These are phyloP conservation scores for Chalaropsis ovoidea DNA, from an alignment of 2,329 filamentous ascomycete species.

Conservation along the genomic window DNA sequence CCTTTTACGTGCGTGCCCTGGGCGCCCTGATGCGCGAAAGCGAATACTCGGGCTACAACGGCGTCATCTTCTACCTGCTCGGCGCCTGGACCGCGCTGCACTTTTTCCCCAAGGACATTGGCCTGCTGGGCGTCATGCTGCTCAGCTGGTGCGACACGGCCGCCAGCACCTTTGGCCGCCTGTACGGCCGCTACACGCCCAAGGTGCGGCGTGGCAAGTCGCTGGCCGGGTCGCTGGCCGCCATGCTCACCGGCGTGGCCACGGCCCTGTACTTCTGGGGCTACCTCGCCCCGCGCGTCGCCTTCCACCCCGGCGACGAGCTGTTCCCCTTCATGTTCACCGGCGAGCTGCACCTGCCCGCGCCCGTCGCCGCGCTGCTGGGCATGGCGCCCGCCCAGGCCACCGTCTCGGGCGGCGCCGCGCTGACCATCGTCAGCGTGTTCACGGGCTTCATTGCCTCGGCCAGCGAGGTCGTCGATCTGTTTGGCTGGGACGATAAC, in stretches of 20 bases:
- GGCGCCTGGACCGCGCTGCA: slow-evolving; percentile 78
- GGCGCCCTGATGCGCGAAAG: slow-evolving; percentile 95
- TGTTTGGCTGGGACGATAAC: slow-evolving; percentile 96
- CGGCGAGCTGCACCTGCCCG: slow-evolving; percentile 62
- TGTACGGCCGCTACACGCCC: slow-evolving; percentile 83
- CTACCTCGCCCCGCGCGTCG: slow-evolving; percentile 60
- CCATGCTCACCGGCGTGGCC: slow-evolving; percentile 69
- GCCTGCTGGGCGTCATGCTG: slow-evolving; percentile 76
- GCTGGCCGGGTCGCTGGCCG: slow-evolving; percentile 76
- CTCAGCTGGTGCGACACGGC: slow-evolving; percentile 98
- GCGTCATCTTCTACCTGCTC: slow-evolving; percentile 91
- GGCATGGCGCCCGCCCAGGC: slow-evolving; percentile 50
- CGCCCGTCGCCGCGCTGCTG: slow-evolving; percentile 46
- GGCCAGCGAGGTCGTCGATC: slow-evolving; percentile 77
- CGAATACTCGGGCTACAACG: slow-evolving; percentile 89
- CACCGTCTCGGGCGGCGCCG: slow-evolving; percentile 58
- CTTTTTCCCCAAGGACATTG: slow-evolving; percentile 88
- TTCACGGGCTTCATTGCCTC: slow-evolving; percentile 84
- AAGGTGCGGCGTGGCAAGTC: slow-evolving; percentile 81
- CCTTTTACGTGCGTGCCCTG: slow-evolving; percentile 70
- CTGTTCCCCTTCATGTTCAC: slow-evolving; percentile 69
- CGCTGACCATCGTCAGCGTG: slow-evolving; percentile 69
- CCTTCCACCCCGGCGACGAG: slow-evolving; percentile 59
- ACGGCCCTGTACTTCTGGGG: slow-evolving; percentile 86
- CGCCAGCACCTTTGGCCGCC: slow-evolving; percentile 82